phyloP scores from a whole-genome alignment of 305 asterid species.

The Fraxinus platypoda region DNA sequence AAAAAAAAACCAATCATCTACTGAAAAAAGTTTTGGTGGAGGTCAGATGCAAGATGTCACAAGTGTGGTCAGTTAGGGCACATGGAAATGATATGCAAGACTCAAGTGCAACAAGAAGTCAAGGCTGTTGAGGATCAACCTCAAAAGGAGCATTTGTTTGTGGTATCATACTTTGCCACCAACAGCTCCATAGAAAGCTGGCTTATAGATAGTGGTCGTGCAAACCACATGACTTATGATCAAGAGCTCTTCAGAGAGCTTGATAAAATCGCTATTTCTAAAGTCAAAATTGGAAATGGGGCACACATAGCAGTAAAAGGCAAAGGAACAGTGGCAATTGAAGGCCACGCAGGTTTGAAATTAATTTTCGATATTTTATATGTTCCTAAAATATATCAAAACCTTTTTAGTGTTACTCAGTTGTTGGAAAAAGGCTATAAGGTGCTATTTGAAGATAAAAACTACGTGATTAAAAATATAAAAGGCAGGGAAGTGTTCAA shows the following conservation, averaged over 20 bases:
- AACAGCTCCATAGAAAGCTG: neutral
- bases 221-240: neutral
- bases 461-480: neutral
- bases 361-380: no score
- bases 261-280: neutral
- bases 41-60: neutral
- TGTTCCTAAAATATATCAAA: neutral
- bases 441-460: neutral
- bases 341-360: neutral
- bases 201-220: neutral
- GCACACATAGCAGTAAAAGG: neutral
- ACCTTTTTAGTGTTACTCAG: neutral
- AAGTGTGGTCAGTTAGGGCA: neutral
- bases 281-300: neutral
- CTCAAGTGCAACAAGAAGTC: neutral
- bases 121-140: neutral
- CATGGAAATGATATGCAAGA: neutral
- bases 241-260: neutral
- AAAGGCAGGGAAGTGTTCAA: neutral
- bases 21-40: neutral
- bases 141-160: neutral
- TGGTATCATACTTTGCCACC: neutral
- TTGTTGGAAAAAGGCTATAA: neutral
- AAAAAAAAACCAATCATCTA: no score
- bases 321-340: neutral